Evolutionary conservation across 768 basidiomycete species (phyloP).

Genomic region (Coprinopsis marcescibilis): DNA sequence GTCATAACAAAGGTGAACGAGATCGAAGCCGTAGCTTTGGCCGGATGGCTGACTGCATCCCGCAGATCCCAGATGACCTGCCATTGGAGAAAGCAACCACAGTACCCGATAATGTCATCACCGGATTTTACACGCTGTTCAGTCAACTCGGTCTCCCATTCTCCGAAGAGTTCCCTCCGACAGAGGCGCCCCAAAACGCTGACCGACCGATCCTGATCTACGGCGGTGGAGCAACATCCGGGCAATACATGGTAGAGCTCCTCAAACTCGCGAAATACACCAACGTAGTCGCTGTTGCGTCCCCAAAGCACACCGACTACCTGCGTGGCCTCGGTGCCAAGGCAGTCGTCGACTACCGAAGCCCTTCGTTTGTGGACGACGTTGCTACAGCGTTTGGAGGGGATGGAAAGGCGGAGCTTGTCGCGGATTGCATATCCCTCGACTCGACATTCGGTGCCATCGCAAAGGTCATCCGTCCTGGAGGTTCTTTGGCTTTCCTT

Average conservation of each 20-base stretch:
- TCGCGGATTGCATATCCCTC: slow-evolving; percentile 34
- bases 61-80: slow-evolving; percentile 35
- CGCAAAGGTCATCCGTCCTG: slow-evolving; percentile 29
- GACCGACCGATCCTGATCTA: slow-evolving; percentile 36
- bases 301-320: slow-evolving; percentile 31
- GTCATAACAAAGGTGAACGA: slow-evolving; percentile 37
- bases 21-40: slow-evolving; percentile 1
- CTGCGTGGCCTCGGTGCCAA: slow-evolving; percentile 36
- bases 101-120: slow-evolving; percentile 38
- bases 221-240: slow-evolving; percentile 37
- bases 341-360: slow-evolving; percentile 35
- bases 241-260: slow-evolving; percentile 33
- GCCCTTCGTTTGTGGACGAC: slow-evolving; percentile 28
- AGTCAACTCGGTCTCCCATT: slow-evolving; percentile 30
- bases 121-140: slow-evolving; percentile 36
- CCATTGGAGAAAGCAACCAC: slow-evolving; percentile 31
- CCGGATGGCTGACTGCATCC: background rate
- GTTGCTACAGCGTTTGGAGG: slow-evolving; percentile 28
- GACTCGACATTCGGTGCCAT: slow-evolving; percentile 30
- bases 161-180: slow-evolving; percentile 15
- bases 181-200: slow-evolving; percentile 22
- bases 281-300: slow-evolving; percentile 38
- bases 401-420: slow-evolving; percentile 27
- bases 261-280: slow-evolving; percentile 38
- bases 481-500: slow-evolving; percentile 37